phyloP scores from a whole-genome alignment of 345 rosid species.

The Brassica juncea region DNA sequence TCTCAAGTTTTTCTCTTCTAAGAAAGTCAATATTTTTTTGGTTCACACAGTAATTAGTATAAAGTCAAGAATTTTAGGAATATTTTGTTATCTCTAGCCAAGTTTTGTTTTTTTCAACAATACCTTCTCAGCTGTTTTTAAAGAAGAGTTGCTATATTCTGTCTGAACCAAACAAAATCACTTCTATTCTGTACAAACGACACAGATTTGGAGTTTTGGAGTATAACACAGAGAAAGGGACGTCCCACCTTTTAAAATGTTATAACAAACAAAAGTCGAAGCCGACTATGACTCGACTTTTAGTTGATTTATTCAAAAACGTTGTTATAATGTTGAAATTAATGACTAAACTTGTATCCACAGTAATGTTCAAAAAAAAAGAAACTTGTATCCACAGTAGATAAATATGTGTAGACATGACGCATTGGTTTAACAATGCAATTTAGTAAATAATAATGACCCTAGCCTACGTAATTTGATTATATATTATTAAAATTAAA shows the following conservation, averaged over 20 bases:
- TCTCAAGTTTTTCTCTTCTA: not conserved
- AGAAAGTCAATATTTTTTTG: constrained; percentile 10
- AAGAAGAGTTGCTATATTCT: constrained; percentile 20
- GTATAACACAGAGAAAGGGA: constrained; percentile 23
- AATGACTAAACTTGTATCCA: not conserved
- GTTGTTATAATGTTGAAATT: not conserved
- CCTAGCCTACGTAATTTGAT: too few relatives aligned
- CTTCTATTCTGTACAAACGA: constrained; percentile 25
- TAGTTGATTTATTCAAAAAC: not conserved
- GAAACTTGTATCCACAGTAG: not conserved
- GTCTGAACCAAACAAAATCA: constrained; percentile 24
- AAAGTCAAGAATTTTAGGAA: constrained; percentile 33
- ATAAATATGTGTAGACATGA: not conserved
- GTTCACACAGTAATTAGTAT: constrained; percentile 27
- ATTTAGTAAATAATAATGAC: constrained; percentile 19
- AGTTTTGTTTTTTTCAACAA: constrained; percentile 20
- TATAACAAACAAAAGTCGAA: constrained; percentile 12
- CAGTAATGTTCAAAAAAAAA: too few relatives aligned
- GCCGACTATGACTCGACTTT: constrained; percentile 4
- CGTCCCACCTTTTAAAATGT: not conserved
- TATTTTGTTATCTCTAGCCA: constrained; percentile 31
- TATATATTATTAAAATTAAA: too few relatives aligned
- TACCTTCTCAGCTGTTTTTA: constrained; percentile 4
- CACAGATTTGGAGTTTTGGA: constrained; percentile 18
- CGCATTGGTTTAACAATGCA: constrained; percentile 16